These are phyloP conservation scores for Quambalaria eucalypti DNA, from an alignment of 1,284 basidiomycete species.

Conservation along the genomic window DNA sequence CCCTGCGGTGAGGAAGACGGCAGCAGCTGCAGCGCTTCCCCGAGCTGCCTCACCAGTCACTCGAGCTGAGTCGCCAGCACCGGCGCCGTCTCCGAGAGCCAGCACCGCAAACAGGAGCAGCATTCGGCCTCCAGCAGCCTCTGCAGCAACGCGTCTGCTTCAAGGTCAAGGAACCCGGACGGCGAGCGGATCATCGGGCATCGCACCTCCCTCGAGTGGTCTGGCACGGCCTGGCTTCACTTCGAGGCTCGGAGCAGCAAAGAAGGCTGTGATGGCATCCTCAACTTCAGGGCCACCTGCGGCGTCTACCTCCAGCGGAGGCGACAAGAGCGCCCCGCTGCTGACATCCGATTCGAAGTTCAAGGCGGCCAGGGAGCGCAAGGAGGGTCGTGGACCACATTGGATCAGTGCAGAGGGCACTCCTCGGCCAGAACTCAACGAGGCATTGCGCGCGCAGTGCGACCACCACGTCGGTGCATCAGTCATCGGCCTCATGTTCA, in stretches of 20 bases:
- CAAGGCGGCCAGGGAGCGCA: slow-evolving; percentile 65
- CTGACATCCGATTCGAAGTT: slow-evolving; percentile 62
- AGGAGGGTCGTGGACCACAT: slow-evolving; percentile 58
- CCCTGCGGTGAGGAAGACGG: neutral
- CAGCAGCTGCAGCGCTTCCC: slow-evolving; percentile 2
- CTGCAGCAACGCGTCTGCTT: slow-evolving; percentile 2
- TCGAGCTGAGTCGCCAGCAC: slow-evolving; percentile 5
- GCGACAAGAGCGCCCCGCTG: slow-evolving; percentile 54
- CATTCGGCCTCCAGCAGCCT: slow-evolving; percentile 7
- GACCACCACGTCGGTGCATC: slow-evolving; percentile 71
- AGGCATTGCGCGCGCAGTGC: slow-evolving; percentile 82
- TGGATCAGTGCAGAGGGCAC: slow-evolving; percentile 62
- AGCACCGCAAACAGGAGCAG: neutral
- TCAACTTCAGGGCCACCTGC: slow-evolving; percentile 12
- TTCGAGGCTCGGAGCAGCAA: slow-evolving; percentile 6
- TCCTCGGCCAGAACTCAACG: slow-evolving; percentile 75
- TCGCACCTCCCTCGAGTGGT: slow-evolving; percentile 9
- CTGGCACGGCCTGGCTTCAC: slow-evolving; percentile 1
- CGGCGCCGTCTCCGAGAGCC: slow-evolving; percentile 8
- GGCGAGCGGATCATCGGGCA: slow-evolving; percentile 15
- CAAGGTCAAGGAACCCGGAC: neutral
- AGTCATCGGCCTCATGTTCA: slow-evolving; percentile 68
- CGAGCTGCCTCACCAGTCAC: neutral
- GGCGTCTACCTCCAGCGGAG: slow-evolving; percentile 48
- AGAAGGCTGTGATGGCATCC: neutral